These are phyloP conservation scores for Sutorius eximius DNA, from an alignment of 1,284 basidiomycete species.

Conservation along the genomic window DNA sequence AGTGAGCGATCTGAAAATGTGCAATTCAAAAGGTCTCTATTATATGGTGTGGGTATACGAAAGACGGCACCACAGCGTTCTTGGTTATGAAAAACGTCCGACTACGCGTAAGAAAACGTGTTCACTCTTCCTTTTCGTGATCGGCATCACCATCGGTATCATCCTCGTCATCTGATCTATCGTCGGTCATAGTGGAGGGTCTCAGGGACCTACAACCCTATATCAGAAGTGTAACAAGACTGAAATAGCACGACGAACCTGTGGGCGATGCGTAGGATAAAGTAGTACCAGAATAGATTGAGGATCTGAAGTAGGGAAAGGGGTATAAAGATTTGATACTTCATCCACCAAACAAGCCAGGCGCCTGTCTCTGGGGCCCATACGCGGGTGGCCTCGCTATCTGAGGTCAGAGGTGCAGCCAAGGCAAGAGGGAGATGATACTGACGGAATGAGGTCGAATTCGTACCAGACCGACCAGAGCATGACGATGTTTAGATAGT, in stretches of 20 bases:
- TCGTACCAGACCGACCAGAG: conserved; percentile 87
- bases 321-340: conserved; percentile 77
- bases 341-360: conserved; percentile 80
- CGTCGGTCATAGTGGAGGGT: conserved; percentile 38
- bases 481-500: conserved; percentile 88
- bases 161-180: conserved; percentile 71
- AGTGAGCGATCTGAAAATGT: conserved; percentile 4
- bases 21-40: conserved; percentile 1
- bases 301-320: conserved; percentile 76
- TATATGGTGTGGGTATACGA: conserved; percentile 12
- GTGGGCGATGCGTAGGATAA: conserved; percentile 70
- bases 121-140: conserved; percentile 37
- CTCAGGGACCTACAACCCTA: conserved; percentile 14
- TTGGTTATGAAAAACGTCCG: neutral
- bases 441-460: conserved; percentile 79
- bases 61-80: neutral
- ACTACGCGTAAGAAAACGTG: neutral
- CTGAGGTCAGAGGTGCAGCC: neutral
- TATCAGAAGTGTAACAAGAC: neutral
- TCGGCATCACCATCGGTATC: conserved; percentile 25
- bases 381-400: conserved; percentile 54
- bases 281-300: conserved; percentile 90
- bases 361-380: conserved; percentile 68
- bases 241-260: conserved; percentile 34
- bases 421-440: conserved; percentile 16